Evolutionary conservation across 2,329 filamentous ascomycete species (phyloP).

Genomic region (Aspergillus eucalypticola): DNA sequence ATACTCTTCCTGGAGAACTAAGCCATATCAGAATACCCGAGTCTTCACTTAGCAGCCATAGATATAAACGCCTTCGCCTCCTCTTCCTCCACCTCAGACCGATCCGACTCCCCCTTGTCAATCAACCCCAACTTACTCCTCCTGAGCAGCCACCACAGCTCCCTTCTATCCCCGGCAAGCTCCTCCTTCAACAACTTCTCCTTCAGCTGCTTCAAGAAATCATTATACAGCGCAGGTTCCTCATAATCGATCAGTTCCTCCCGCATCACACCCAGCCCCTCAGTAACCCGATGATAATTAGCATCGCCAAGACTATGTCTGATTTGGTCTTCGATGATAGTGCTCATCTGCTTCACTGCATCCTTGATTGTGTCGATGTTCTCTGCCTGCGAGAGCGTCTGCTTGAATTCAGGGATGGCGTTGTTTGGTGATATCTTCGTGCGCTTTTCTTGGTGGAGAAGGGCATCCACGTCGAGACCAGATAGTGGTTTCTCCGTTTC

Average conservation of each 20-base stretch:
- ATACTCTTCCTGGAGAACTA: not conserved
- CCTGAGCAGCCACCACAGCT: slow-evolving; percentile 78
- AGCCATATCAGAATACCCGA: not conserved
- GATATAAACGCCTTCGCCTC: slow-evolving; percentile 59
- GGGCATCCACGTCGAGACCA: slow-evolving; percentile 79
- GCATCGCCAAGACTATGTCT: slow-evolving; percentile 72
- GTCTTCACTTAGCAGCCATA: slow-evolving; percentile 15
- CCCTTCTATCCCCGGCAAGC: slow-evolving; percentile 72
- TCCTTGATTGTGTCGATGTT: slow-evolving; percentile 64
- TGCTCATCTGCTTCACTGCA: slow-evolving; percentile 72
- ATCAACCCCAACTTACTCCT: slow-evolving; percentile 71
- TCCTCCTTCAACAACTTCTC: slow-evolving; percentile 66
- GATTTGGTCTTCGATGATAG: slow-evolving; percentile 69
- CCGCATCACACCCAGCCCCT: slow-evolving; percentile 75
- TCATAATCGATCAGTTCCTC: slow-evolving; percentile 75
- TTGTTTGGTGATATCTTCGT: slow-evolving; percentile 66
- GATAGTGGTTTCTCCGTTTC: slow-evolving; percentile 81
- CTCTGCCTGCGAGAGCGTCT: slow-evolving; percentile 64
- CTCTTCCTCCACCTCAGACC: slow-evolving; percentile 66
- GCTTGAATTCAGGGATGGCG: slow-evolving; percentile 87
- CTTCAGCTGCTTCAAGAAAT: slow-evolving; percentile 71
- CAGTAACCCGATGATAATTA: slow-evolving; percentile 72
- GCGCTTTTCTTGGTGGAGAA: slow-evolving; percentile 64
- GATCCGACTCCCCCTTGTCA: slow-evolving; percentile 61
- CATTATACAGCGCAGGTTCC: slow-evolving; percentile 74